Percentiles rank a stretch among this genome's conserved stretches.
Conservation (phyloP, 805 yeast species). For the Teunomyces lycoperdinae region DNA sequence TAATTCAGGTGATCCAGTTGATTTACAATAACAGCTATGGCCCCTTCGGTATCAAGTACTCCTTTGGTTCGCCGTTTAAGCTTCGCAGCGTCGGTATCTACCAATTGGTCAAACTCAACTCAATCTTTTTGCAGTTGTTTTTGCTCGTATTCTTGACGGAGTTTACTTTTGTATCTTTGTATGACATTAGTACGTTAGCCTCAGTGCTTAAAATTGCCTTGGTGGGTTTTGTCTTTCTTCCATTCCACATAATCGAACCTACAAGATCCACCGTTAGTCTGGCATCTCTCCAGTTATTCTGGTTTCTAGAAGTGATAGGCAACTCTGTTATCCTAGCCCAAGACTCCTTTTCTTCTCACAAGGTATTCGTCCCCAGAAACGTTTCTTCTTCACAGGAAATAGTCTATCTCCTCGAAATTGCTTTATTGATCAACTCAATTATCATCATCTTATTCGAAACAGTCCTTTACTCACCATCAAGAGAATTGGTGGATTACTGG, state of each 20-base stretch:
- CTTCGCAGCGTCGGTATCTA: conserved; percentile 7
- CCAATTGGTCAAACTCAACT: conserved; percentile 7
- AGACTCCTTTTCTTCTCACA: conserved; percentile 8
- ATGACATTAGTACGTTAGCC: neutral
- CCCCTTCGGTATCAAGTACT: conserved; percentile 18
- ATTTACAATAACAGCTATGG: conserved; percentile 16
- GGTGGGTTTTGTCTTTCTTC: conserved; percentile 28
- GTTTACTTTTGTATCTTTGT: neutral
- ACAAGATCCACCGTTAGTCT: conserved; percentile 35
- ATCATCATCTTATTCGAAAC: conserved; percentile 2
- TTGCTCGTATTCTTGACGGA: conserved; percentile 1
- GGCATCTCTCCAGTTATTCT: conserved; percentile 39
- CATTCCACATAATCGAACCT: conserved; percentile 45
- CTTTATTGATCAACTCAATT: neutral
- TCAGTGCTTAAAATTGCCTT: neutral
- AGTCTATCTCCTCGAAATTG: conserved; percentile 5
- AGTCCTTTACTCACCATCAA: conserved; percentile 9
- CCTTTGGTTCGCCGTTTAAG: conserved; percentile 18
- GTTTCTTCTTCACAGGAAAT: neutral
- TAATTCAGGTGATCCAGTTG: conserved; percentile 5
- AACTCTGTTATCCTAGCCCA: conserved; percentile 1
- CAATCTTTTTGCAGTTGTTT: conserved; percentile 5
- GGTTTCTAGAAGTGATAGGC: conserved; percentile 24
- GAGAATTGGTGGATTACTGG: conserved; percentile 9
- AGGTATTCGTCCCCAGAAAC: conserved; percentile 4